Conservation (phyloP, 768 basidiomycete species). For the Rhizopogon roseolus region DNA sequence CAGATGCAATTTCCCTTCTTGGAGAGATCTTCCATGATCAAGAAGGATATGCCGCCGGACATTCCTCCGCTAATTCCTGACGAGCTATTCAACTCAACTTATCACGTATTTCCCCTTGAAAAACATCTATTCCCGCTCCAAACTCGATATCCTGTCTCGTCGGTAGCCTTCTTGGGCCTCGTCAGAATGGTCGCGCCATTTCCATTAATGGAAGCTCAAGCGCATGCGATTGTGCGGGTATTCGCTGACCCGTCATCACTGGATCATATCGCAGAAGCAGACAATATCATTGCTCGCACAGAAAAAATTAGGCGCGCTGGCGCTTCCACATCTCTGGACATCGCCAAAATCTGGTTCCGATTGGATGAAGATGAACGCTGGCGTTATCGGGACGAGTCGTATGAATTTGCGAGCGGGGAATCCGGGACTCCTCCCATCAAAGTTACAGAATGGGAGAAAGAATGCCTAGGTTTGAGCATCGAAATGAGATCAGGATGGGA, state of each 20-base stretch:
- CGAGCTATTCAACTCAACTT: too few species aligned
- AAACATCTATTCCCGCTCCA: constrained; percentile 43
- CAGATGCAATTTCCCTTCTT: constrained; percentile 18
- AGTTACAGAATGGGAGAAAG: constrained; percentile 45
- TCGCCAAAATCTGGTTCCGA: constrained; percentile 7
- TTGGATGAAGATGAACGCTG: constrained; percentile 54
- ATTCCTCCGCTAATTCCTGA: too few species aligned
- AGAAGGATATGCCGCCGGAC: too few species aligned
- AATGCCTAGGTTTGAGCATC: constrained; percentile 9
- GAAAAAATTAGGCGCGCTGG: too few species aligned
- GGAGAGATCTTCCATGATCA: too few species aligned
- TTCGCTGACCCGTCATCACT: constrained; percentile 51
- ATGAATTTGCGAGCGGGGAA: constrained; percentile 15
- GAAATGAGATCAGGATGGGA: constrained; percentile 51
- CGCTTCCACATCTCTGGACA: too few species aligned
- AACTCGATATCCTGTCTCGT: constrained; percentile 37
- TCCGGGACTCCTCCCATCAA: constrained; percentile 15
- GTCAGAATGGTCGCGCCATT: constrained; percentile 59
- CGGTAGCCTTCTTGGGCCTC: constrained; percentile 65
- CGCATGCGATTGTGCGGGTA: constrained; percentile 51
- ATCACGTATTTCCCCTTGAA: constrained; percentile 51
- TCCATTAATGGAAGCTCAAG: constrained; percentile 75
- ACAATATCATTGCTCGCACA: constrained; percentile 31
- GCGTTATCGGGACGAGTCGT: constrained; percentile 59
- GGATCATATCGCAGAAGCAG: constrained; percentile 42